Base-by-base conservation (phyloP, 495 filamentous ascomycete genomes). In the Penicillium lividum region DNA sequence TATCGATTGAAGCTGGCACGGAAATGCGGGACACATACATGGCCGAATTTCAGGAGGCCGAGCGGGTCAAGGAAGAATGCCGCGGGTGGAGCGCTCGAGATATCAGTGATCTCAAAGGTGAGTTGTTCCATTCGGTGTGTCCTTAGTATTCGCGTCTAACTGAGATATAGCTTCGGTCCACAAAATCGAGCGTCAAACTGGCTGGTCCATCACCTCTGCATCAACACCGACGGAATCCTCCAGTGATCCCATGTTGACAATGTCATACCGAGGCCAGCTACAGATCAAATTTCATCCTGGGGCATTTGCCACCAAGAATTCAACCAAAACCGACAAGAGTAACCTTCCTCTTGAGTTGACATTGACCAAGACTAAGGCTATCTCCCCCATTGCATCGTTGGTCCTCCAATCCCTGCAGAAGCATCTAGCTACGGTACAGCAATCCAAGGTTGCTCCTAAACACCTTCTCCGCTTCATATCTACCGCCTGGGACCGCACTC, bases 81-180 rank as follows among this genome's bases (percentile, higher is more conserved):
- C 84, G 92, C 16, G 92, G 94, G 22, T 97, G 92, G 89, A 94
- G 86, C 58, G 81, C 86, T 30, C 82, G 77, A 16, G 94, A 98
- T 68, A 87, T 98, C 54, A 78, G 73, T 52, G 78, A 79, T 27
- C 75, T 93, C 7, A 90, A 93, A 79, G 81, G 89, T 91, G 74
- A 65, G 80, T 15, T 52, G 31, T 11, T 13, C 18, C 1, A 9
- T n/a, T 38, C 27, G 4, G 11, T 29, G 1, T 43, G 42, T 30
- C 33, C 47, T 34, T 9, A 10, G 7, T 34, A 0, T 10, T 30
- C 13, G 11, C 30, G 2, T 33, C 52, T 54, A 46, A 54, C 28
- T 46, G 9, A 50, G 11, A 42, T 34, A 60, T 69, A 91, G 90
- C 80, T 40, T 86, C 83, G 49, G 87, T 91, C 18, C 77, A 86